Base-by-base conservation (phyloP, 192 early-diverging fungal species). In the Allomyces arbusculus region DNA sequence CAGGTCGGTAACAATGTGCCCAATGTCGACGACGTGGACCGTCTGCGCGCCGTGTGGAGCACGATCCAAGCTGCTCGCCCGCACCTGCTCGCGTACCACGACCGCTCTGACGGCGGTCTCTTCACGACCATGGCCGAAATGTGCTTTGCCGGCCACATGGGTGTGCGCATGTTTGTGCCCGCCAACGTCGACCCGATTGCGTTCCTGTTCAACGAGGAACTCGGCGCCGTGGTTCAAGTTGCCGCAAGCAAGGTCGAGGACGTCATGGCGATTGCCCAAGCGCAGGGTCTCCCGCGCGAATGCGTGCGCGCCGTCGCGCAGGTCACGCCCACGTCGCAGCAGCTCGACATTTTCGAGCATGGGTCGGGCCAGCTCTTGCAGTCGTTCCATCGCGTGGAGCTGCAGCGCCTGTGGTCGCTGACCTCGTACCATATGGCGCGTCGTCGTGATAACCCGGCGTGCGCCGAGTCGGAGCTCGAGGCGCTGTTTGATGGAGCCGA, bases 51-150 rank as follows among this genome's bases (percentile, higher is more conserved):
- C 19, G 94, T 97, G 75, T 95, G 94, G 79, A 77, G 82, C 58
- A 74, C 76, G 10, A 75, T 99, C 69, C 85, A 89, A 68, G 67
- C 66, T 6, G 70, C 75, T 20, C 76, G 82, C 61, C 24, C 66
- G 12, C 61, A 64, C 23, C 69, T 99, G 2, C 77, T 92, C 61
- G 92, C 97, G 43, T 99, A 97, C 80, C 97, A 99, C 76, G 97
- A 99, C 73, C 87, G 94, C 61, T 95, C 92, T 5, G 97, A 99
- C 79, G 97, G 97, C 69, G 97, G 97, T 61, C 77, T 99, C 70
- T 86, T 97, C 68, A 73, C 83, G 20, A 90, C 97, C n/a, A 68
- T 99, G 28, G 77, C 78, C 24, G 97, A 99, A 74, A 99, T 99
- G 97, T 80, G 78, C 24, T 94, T 99, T 81, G 94, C 97, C 22